These are phyloP conservation scores for Orychophragmus violaceus DNA, from an alignment of 345 rosid genomes.

Conservation along the genomic window DNA sequence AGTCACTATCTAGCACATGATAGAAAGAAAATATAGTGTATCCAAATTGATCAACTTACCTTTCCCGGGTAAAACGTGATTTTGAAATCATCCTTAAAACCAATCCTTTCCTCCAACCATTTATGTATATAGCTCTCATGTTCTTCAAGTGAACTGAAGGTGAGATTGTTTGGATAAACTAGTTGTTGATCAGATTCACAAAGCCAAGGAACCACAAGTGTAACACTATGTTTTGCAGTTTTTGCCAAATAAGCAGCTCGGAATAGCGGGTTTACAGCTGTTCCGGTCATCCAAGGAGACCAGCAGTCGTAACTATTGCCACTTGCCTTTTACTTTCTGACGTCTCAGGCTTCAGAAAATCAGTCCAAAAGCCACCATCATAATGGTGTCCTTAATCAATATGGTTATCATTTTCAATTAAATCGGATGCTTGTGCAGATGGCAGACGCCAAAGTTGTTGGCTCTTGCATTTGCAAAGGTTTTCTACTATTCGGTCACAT, in stretches of 20 bases:
- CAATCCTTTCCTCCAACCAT: conserved; percentile 92
- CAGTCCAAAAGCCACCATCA: conserved; percentile 87
- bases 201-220: conserved; percentile 88
- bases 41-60: conserved; percentile 38
- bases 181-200: conserved; percentile 88
- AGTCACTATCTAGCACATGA: not conserved
- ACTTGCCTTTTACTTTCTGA: too few species aligned
- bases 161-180: conserved; percentile 77
- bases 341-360: conserved; percentile 42
- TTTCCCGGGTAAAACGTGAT: conserved; percentile 96
- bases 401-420: conserved; percentile 45
- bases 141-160: conserved; percentile 86
- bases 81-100: conserved; percentile 76
- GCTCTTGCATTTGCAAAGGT: conserved; percentile 72
- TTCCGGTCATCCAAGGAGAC: conserved; percentile 99
- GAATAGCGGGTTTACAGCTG: conserved; percentile 91
- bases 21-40: not conserved
- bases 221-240: conserved; percentile 74
- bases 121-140: conserved; percentile 81
- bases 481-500: conserved; percentile 75
- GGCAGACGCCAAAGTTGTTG: too few species aligned
- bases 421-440: conserved; percentile 54
- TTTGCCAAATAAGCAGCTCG: conserved; percentile 85
- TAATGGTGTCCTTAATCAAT: conserved; percentile 74
- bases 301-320: conserved; percentile 93